A percentile compares a stretch with the other conserved stretches of the same genome.
Evolutionary conservation across 331 rosid genomes (phyloP).

Genomic region (Quercus phellos): DNA sequence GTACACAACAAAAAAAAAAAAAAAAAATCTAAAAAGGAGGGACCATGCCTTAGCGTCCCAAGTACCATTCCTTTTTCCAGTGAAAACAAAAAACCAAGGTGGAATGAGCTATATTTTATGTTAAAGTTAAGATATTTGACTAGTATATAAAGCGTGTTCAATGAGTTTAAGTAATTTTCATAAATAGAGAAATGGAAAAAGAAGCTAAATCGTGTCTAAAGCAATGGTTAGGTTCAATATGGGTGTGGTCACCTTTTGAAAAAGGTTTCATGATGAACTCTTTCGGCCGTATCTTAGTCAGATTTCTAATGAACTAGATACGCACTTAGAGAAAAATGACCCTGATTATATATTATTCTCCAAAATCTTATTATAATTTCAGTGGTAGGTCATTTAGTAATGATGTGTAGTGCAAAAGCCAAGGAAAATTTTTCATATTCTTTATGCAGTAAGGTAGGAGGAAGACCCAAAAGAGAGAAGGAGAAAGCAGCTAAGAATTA

Average conservation of each 20-base stretch:
- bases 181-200: background rate
- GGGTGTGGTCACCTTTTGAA: background rate
- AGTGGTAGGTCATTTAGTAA: background rate
- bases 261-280: background rate
- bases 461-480: background rate
- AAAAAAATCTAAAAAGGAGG: slow-evolving; percentile 37
- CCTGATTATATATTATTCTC: background rate
- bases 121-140: slow-evolving; percentile 45
- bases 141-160: slow-evolving; percentile 37
- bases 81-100: slow-evolving; percentile 6
- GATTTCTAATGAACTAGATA: background rate
- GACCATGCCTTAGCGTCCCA: slow-evolving; percentile 31
- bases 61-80: slow-evolving; percentile 2
- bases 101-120: slow-evolving; percentile 21
- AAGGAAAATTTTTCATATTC: background rate
- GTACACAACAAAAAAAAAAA: slow-evolving; percentile 27
- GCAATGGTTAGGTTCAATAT: slow-evolving; percentile 1
- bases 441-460: background rate
- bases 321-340: background rate
- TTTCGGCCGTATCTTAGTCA: background rate
- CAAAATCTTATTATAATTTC: background rate
- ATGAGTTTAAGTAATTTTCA: background rate
- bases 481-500: background rate
- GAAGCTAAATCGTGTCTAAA: slow-evolving; percentile 16
- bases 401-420: background rate